Percentiles rank a stretch among this genome's conserved stretches.
Evolutionary conservation across 1,284 basidiomycete genomes (phyloP).

Genomic region (Austroboletus niveus): DNA sequence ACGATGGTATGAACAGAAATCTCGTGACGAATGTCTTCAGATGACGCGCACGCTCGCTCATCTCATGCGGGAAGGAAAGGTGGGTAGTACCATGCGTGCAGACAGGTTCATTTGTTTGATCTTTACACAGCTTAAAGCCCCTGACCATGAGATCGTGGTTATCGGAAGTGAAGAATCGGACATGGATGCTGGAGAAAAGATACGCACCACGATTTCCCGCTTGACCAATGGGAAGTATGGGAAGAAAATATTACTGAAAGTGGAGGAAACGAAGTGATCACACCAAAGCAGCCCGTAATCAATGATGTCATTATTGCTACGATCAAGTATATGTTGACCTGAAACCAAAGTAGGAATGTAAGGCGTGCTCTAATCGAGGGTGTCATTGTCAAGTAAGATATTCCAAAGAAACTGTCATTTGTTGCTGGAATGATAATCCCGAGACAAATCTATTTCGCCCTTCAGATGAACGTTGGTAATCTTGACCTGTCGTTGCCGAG

Average conservation of each 20-base stretch:
- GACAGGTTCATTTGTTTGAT: conserved; percentile 2
- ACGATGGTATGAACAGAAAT: conserved; percentile 61
- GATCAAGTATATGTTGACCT: not conserved
- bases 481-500: conserved; percentile 72
- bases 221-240: conserved; percentile 56
- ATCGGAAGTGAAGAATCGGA: conserved; percentile 51
- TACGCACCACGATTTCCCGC: conserved; percentile 49
- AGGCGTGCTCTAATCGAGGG: too few relatives aligned
- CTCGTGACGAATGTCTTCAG: conserved; percentile 38
- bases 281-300: not conserved
- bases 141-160: conserved; percentile 64
- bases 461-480: conserved; percentile 88
- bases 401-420: conserved; percentile 12
- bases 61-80: conserved; percentile 56
- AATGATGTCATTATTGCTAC: not conserved
- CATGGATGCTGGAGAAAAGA: conserved; percentile 45
- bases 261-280: conserved; percentile 38
- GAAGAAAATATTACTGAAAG: conserved; percentile 68
- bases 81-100: conserved; percentile 25
- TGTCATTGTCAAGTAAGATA: too few relatives aligned
- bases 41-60: conserved; percentile 53
- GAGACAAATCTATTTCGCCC: conserved; percentile 79
- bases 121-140: conserved; percentile 53
- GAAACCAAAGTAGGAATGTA: not conserved
- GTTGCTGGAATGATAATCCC: conserved; percentile 52